phyloP scores from a whole-genome alignment of 2,329 filamentous ascomycete species.

The Colletotrichum sp. region DNA sequence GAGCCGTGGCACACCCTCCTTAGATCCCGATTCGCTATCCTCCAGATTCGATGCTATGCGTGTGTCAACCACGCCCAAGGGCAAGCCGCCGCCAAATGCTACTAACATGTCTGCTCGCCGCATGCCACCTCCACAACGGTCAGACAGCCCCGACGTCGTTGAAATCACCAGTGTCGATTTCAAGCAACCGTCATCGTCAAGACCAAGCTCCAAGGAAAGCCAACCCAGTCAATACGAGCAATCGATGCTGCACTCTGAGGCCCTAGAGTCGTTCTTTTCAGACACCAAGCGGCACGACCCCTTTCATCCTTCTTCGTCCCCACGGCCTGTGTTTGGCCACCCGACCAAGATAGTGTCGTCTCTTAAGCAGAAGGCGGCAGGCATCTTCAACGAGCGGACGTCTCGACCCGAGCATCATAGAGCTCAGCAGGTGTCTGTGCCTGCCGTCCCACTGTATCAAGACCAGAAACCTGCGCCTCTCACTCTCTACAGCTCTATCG shows the following conservation, averaged over 20 bases:
- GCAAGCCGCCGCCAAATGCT: neutral
- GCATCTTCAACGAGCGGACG: conserved; percentile 59
- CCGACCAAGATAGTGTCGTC: conserved; percentile 50
- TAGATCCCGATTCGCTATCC: conserved; percentile 18
- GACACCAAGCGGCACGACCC: conserved; percentile 8
- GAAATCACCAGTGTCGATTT: conserved; percentile 16
- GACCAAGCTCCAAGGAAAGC: neutral
- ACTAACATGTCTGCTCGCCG: neutral
- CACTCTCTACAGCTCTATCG: conserved; percentile 53
- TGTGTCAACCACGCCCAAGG: conserved; percentile 9
- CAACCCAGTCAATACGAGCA: conserved; percentile 1
- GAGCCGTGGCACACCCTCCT: conserved; percentile 3
- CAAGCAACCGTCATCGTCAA: neutral
- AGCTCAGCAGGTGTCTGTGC: conserved; percentile 52
- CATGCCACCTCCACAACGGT: neutral
- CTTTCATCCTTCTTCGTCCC: conserved; percentile 23
- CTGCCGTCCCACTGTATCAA: conserved; percentile 50
- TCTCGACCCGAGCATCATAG: conserved; percentile 64
- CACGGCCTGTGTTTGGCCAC: conserved; percentile 39
- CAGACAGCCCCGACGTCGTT: conserved; percentile 13
- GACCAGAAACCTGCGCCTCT: conserved; percentile 52
- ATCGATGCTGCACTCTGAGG: conserved; percentile 19
- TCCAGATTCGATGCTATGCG: conserved; percentile 22
- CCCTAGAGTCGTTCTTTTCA: conserved; percentile 22
- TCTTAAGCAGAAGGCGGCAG: conserved; percentile 60